Evolutionary conservation across 2,329 filamentous ascomycete species (phyloP).

Genomic region (Colletotrichum sp.): DNA sequence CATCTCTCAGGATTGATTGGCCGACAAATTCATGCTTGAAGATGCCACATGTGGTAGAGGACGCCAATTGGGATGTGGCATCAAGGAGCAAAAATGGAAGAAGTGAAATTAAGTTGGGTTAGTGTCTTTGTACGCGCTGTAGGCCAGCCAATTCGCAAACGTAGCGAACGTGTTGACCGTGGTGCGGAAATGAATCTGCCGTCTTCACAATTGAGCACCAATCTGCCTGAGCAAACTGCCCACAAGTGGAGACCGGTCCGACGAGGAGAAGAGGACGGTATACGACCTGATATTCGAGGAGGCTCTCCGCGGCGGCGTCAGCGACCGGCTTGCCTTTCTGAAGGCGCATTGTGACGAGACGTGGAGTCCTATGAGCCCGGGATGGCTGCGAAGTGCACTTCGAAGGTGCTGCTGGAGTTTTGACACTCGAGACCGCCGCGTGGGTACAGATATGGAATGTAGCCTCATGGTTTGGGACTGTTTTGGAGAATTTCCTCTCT

Average conservation of each 20-base stretch:
- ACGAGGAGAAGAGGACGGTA: neutral
- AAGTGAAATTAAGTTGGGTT: too few relatives aligned
- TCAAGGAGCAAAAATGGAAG: neutral
- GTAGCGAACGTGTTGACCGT: too few relatives aligned
- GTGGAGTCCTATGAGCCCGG: neutral
- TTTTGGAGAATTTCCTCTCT: too few relatives aligned
- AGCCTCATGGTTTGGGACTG: too few relatives aligned
- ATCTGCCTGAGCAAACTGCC: too few relatives aligned
- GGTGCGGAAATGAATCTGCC: too few relatives aligned
- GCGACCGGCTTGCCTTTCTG: neutral
- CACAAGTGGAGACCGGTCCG: neutral
- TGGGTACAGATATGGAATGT: too few relatives aligned
- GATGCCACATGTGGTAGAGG: neutral
- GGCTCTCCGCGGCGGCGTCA: neutral
- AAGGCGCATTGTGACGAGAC: neutral
- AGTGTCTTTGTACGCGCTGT: too few relatives aligned
- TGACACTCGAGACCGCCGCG: too few relatives aligned
- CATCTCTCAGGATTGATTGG: neutral
- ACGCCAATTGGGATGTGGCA: neutral
- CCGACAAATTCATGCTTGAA: neutral
- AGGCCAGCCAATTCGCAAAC: too few relatives aligned
- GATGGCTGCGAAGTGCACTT: neutral
- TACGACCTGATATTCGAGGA: neutral
- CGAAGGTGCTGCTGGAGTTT: neutral
- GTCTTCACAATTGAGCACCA: too few relatives aligned